Evolutionary conservation across 2,329 filamentous ascomycete genomes (phyloP), one percentile per base, ranked within the genome.

Genomic region (Dactylellina leptospora): DNA sequence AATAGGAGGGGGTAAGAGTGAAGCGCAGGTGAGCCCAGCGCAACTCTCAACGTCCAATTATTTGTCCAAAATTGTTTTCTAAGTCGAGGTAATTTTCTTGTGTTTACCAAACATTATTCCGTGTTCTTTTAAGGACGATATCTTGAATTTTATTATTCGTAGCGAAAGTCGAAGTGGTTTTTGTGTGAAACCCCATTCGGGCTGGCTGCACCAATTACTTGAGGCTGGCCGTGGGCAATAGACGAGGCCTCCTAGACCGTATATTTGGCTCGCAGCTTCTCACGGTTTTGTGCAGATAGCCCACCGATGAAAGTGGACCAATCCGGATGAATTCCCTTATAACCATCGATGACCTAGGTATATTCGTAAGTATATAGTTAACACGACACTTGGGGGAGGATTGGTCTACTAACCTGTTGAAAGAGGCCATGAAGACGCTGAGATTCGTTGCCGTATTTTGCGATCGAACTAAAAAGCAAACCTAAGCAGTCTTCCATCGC

Each of bases 401-500:
- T n/a, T n/a, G n/a, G n/a, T n/a, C n/a, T 50, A 30, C 86, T 82
- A 79, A 93, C 91, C 80, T 89, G 87, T 78, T 91, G 87, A 80
- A 96, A 96, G 38, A 88, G 86, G 59, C 87, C 85, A 64, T 89
- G 86, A 58, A 92, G 82, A 69, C 88, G 87, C 75, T 86, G 84
- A 78, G 88, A 88, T 74, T 86, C 85, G 74, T 88, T 85, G 68
- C 86, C 86, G 79, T 92, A 96, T 71, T 86, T 84, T 13, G 93
- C 90, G 81, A 97, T 96, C 64, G 91, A 85, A 55, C 84, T 85
- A 79, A 99, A 96, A 81, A 95, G 96, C 63, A 90, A 86, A 33
- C 89, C 83, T 40, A 99, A 83, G 66, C 88, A 90, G 75, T 89
- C 89, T 81, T 97, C 95, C 87, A 99, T 93, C 1, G 92, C 92